Evolutionary conservation across 179 eudicot species (phyloP), one percentile per base, ranked within the genome.

Genomic region (Drosera spatulata): DNA sequence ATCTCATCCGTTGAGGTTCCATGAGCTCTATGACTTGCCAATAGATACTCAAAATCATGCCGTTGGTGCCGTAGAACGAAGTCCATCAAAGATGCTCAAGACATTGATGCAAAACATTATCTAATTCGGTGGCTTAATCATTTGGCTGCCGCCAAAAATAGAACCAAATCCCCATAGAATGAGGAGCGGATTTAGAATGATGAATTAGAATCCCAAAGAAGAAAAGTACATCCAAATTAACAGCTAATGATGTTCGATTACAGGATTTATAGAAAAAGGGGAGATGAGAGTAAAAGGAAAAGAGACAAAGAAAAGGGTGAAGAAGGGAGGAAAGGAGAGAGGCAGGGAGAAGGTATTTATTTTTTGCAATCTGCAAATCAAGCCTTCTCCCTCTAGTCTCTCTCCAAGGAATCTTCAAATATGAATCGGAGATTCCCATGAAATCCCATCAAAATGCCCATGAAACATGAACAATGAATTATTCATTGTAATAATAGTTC

Each of bases 61-160:
- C 33, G n/a, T n/a, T 22, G 33, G 33, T 22, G 33, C 33, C 33
- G 33, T 22, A 22, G 33, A 22, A 22, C 33, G 1, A 22, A 22
- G 33, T 22, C 33, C 33, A 22, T 22, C 33, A 22, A 22, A 22
- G 33, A 22, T 22, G 33, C 33, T 22, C 33, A 22, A 22, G 33
- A 22, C 33, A 22, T 22, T 22, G 33, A 22, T 22, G 33, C 33
- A 22, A 22, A 22, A 22, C 33, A 22, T 22, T 22, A 22, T 22
- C 33, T 22, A 22, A 22, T 0, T 22, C 1, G 33, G 33, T 22
- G 33, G 33, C 33, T 22, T 22, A 22, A 22, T 22, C 33, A 45
- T 45, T 45, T 45, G 70, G 59, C 22, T 61, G 7, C 50, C 9
- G 40, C 73, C 62, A 65, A 57, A 57, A 39, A 39, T 73, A 73